Evolutionary conservation across 192 early-diverging fungal genomes (phyloP).

Genomic region (Coemansia aciculifera): DNA sequence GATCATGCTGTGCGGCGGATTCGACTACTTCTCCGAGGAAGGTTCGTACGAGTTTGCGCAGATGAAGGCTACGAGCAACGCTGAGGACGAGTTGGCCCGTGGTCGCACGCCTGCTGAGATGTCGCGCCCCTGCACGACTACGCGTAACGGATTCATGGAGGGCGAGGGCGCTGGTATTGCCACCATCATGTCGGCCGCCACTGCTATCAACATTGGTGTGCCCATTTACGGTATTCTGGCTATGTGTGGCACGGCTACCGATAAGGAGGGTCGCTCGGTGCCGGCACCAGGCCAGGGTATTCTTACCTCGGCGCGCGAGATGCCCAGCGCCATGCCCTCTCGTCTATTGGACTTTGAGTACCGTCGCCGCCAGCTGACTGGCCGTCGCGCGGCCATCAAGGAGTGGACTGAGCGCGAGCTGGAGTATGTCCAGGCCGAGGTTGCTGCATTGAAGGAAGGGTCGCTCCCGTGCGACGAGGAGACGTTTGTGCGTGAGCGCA

Average conservation of each 20-base stretch:
- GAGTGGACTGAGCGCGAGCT: slow-evolving; percentile 5
- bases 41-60: slow-evolving; percentile 95
- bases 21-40: slow-evolving; percentile 92
- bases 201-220: slow-evolving; percentile 89
- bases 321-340: slow-evolving; percentile 46
- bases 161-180: slow-evolving; percentile 88
- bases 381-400: slow-evolving; percentile 21
- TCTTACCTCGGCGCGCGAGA: slow-evolving; percentile 79
- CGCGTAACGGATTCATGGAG: slow-evolving; percentile 94
- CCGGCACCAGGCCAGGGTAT: slow-evolving; percentile 95
- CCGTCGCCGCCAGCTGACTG: slow-evolving; percentile 72
- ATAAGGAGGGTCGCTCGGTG: slow-evolving; percentile 90
- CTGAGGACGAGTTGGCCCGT: slow-evolving; percentile 76
- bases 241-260: slow-evolving; percentile 84
- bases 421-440: slow-evolving; percentile 57
- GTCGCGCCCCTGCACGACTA: slow-evolving; percentile 88
- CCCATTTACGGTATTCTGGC: slow-evolving; percentile 91
- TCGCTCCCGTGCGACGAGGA: slow-evolving; percentile 58
- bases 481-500: slow-evolving; percentile 45
- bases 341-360: slow-evolving; percentile 76
- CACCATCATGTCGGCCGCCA: slow-evolving; percentile 82
- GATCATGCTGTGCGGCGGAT: slow-evolving; percentile 89
- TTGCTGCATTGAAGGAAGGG: slow-evolving; percentile 29
- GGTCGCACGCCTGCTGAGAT: slow-evolving; percentile 87
- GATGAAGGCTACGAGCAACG: slow-evolving; percentile 94